These are phyloP conservation scores for Zygnema cylindricum DNA, from an alignment of 139 green algal genomes.

Conservation along the genomic window DNA sequence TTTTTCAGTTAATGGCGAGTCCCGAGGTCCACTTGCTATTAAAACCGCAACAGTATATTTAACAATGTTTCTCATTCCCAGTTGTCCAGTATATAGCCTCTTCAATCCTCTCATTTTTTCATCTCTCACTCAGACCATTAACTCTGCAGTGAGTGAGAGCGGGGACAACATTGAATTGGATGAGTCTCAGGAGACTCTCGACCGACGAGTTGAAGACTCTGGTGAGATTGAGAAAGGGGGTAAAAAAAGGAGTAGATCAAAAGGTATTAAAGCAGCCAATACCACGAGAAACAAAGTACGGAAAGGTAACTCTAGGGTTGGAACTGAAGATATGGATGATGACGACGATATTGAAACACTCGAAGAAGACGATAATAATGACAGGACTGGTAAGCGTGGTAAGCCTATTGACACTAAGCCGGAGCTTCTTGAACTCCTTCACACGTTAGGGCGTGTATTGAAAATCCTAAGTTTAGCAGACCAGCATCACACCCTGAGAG, in stretches of 20 bases:
- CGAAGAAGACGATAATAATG: not conserved
- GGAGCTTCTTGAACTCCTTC: not conserved
- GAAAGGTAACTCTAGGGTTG: not conserved
- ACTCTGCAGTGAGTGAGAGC: not conserved
- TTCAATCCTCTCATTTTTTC: slow-evolving; percentile 27
- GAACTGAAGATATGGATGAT: not conserved
- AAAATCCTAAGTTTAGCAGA: not conserved
- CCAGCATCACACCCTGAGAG: not conserved
- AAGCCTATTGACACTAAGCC: not conserved
- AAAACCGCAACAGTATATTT: not conserved
- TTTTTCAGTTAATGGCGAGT: not conserved
- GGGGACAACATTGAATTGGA: too few species aligned
- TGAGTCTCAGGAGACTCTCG: not conserved
- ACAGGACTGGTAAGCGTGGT: not conserved
- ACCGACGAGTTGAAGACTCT: not conserved
- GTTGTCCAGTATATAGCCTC: slow-evolving; percentile 30
- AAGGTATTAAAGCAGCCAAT: not conserved
- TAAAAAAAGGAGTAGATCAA: not conserved
- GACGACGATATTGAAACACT: not conserved
- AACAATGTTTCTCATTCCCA: slow-evolving; percentile 21
- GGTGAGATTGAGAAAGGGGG: not conserved
- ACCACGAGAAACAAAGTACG: not conserved
- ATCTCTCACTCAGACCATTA: not conserved
- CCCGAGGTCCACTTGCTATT: not conserved
- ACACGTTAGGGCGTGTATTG: not conserved